Evolutionary conservation across 148 eudicot genomes (phyloP).

Genomic region (Rhododendron ovatum): DNA sequence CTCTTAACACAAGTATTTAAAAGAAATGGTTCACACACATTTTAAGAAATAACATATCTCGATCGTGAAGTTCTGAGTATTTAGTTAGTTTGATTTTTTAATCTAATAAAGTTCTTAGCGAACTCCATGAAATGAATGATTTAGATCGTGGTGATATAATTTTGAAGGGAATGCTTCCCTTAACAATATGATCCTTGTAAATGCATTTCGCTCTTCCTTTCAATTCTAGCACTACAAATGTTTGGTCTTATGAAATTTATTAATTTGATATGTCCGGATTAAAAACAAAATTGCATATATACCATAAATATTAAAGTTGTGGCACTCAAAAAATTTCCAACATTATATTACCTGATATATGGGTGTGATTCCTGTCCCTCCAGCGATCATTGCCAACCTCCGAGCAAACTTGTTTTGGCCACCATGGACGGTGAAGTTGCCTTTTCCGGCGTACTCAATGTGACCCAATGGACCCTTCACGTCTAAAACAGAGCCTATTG

Average conservation of each 20-base stretch:
- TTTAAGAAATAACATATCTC: no score
- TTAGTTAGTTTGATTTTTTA: no score
- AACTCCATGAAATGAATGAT: not conserved
- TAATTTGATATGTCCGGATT: not conserved
- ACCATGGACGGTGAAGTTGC: slow-evolving; percentile 64
- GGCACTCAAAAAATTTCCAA: not conserved
- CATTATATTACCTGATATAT: slow-evolving; percentile 40
- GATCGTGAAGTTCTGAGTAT: not conserved
- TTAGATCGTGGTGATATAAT: no score
- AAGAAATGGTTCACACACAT: no score
- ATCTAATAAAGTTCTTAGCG: not conserved
- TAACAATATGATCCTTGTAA: no score
- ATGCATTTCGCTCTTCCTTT: no score
- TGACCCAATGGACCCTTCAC: slow-evolving; percentile 95
- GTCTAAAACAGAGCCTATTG: slow-evolving; percentile 48
- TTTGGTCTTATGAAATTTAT: no score
- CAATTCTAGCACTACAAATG: no score
- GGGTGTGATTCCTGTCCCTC: slow-evolving; percentile 93
- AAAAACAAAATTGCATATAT: not conserved
- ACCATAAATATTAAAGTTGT: not conserved
- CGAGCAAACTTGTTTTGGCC: slow-evolving; percentile 55
- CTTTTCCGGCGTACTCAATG: slow-evolving; percentile 73
- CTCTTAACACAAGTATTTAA: no score
- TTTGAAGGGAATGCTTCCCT: no score
- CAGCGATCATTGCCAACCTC: slow-evolving; percentile 81